Conservation (phyloP, 2,329 filamentous ascomycete species). For the Aspergillus uvarum region DNA sequence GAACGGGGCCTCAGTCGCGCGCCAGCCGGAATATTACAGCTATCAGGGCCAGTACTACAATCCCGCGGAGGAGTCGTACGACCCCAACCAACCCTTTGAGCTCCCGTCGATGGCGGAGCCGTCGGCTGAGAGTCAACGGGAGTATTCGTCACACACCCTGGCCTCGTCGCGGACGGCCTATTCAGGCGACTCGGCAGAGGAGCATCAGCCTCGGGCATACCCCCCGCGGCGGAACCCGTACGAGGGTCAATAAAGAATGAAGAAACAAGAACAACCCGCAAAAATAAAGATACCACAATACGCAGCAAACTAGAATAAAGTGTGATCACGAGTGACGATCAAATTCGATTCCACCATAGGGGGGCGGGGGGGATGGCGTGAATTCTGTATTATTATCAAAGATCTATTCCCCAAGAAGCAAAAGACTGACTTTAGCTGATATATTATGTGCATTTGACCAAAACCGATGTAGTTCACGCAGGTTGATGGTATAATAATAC, state of each 20-base stretch:
- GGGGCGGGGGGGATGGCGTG: neutral
- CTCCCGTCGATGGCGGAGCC: constrained; percentile 13
- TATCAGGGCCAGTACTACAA: constrained; percentile 17
- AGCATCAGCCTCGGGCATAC: neutral
- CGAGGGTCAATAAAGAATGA: neutral
- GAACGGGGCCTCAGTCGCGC: neutral
- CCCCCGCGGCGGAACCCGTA: neutral
- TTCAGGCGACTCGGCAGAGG: neutral
- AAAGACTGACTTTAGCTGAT: neutral
- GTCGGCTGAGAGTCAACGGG: neutral
- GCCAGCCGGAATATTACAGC: constrained; percentile 9
- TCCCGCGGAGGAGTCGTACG: constrained; percentile 10
- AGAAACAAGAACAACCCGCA: neutral
- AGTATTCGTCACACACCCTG: neutral
- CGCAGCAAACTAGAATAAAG: neutral
- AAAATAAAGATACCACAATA: neutral
- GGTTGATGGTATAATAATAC: neutral
- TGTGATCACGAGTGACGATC: neutral
- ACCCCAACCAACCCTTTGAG: constrained; percentile 18
- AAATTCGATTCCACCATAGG: neutral
- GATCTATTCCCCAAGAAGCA: neutral
- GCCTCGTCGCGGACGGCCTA: constrained; percentile 1
- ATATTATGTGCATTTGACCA: neutral
- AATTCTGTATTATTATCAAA: neutral
- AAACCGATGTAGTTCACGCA: neutral